These are phyloP conservation scores for Aspergillus oerlinghausenensis DNA, from an alignment of 2,329 filamentous ascomycete species.

Conservation along the genomic window DNA sequence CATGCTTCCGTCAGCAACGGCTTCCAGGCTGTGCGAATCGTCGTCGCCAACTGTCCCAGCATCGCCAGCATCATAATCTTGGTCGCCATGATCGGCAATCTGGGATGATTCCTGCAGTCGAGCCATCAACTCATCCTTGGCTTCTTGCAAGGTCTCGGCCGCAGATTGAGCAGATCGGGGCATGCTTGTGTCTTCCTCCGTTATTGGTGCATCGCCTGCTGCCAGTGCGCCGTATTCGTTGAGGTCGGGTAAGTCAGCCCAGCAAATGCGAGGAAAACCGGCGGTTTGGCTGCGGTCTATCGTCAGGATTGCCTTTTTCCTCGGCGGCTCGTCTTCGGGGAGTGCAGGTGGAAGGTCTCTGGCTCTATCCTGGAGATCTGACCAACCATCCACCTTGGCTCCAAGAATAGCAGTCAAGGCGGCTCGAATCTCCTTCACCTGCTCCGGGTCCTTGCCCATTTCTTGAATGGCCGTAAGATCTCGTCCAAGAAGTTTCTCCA, in stretches of 20 bases:
- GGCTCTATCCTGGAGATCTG: constrained; percentile 37
- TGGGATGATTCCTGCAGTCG: constrained; percentile 44
- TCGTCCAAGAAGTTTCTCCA: constrained; percentile 43
- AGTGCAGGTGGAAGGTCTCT: constrained; percentile 33
- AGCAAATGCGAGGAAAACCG: constrained; percentile 38
- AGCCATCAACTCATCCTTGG: constrained; percentile 49
- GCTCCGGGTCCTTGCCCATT: constrained; percentile 43
- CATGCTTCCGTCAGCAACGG: constrained; percentile 41
- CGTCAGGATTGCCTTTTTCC: constrained; percentile 39
- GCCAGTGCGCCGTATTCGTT: constrained; percentile 37
- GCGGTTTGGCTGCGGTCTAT: constrained; percentile 39
- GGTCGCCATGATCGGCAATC: constrained; percentile 36
- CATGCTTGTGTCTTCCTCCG: constrained; percentile 44
- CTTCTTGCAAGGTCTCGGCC: constrained; percentile 47
- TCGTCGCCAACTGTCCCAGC: constrained; percentile 41
- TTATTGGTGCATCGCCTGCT: constrained; percentile 36
- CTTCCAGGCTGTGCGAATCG: constrained; percentile 39
- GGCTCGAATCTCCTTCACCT: constrained; percentile 42
- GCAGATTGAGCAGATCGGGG: constrained; percentile 45
- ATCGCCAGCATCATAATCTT: constrained; percentile 39
- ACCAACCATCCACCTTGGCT: constrained; percentile 43
- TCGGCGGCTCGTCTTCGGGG: constrained; percentile 32
- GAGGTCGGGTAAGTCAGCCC: constrained; percentile 42
- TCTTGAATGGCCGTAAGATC: constrained; percentile 42
- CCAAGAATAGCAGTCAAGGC: constrained; percentile 41